Percentiles rank a stretch among this genome's conserved stretches.
phyloP scores from a whole-genome alignment of 768 basidiomycete species.

The Russula abietina region DNA sequence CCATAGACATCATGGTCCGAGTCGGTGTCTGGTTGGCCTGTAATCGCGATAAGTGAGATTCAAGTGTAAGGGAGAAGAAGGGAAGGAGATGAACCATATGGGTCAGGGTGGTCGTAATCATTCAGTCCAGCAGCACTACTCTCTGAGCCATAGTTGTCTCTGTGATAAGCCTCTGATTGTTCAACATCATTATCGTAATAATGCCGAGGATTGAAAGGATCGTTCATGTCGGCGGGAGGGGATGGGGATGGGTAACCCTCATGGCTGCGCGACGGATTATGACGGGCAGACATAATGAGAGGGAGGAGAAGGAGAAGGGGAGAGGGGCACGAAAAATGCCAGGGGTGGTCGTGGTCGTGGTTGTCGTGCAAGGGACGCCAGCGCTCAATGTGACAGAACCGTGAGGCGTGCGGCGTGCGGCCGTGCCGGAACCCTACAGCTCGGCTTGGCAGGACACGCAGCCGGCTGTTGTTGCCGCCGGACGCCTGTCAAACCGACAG shows the following conservation, averaged over 20 bases:
- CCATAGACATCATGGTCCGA: slow-evolving; percentile 72
- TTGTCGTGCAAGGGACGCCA: background rate
- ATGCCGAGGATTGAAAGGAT: slow-evolving; percentile 53
- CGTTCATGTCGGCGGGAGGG: slow-evolving; percentile 54
- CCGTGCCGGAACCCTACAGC: background rate
- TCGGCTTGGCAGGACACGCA: too few relatives aligned
- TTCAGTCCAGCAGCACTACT: slow-evolving; percentile 52
- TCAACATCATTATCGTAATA: slow-evolving; percentile 75
- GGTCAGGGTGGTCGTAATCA: slow-evolving; percentile 56
- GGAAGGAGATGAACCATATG: slow-evolving; percentile 37
- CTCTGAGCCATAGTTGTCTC: slow-evolving; percentile 67
- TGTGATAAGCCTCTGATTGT: slow-evolving; percentile 53
- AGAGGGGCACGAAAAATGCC: slow-evolving; percentile 3
- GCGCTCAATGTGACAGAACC: slow-evolving; percentile 4
- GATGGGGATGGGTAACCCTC: slow-evolving; percentile 57
- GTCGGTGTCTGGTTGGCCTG: slow-evolving; percentile 78
- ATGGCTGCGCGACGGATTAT: slow-evolving; percentile 50
- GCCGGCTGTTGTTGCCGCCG: background rate
- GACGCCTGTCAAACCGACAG: background rate
- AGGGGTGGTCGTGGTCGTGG: slow-evolving; percentile 12
- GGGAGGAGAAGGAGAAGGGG: background rate
- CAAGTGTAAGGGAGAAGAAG: background rate
- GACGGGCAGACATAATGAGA: slow-evolving; percentile 43
- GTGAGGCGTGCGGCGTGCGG: background rate
- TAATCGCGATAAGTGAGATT: background rate